Percentiles rank a stretch among this genome's conserved stretches.
These are phyloP conservation scores for Chaetomium cochliodes DNA, from an alignment of 495 filamentous ascomycete genomes.

Conservation along the genomic window DNA sequence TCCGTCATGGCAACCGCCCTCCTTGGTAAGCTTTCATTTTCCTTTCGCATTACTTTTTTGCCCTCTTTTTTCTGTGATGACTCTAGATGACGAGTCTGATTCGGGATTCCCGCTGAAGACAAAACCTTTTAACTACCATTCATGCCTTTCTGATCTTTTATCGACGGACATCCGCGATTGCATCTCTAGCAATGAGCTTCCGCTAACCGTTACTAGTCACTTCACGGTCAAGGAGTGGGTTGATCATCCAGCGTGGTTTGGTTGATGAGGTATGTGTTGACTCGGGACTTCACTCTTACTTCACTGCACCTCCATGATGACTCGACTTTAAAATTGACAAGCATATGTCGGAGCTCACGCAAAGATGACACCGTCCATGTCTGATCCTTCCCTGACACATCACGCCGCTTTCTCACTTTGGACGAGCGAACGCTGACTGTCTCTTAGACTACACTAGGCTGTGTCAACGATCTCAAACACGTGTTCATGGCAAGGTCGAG, in stretches of 20 bases:
- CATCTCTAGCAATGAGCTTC: slow-evolving; percentile 6
- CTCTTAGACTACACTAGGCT: slow-evolving; percentile 11
- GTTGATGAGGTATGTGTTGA: slow-evolving; percentile 23
- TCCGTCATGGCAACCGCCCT: neutral
- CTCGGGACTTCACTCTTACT: neutral
- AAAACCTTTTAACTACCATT: slow-evolving; percentile 71
- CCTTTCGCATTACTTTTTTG: neutral
- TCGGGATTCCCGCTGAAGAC: slow-evolving; percentile 75
- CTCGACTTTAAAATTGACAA: slow-evolving; percentile 67
- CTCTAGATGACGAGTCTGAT: slow-evolving; percentile 88
- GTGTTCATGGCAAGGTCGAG: neutral
- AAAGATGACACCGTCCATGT: slow-evolving; percentile 58
- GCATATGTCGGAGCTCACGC: slow-evolving; percentile 82
- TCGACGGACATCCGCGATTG: slow-evolving; percentile 17
- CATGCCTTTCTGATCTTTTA: slow-evolving; percentile 65
- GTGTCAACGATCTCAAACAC: neutral
- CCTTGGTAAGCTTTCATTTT: slow-evolving; percentile 18
- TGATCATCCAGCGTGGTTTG: neutral
- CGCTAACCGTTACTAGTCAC: slow-evolving; percentile 24
- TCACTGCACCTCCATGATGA: slow-evolving; percentile 57
- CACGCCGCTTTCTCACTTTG: slow-evolving; percentile 6
- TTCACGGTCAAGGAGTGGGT: neutral
- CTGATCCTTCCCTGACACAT: slow-evolving; percentile 40
- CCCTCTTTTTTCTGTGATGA: slow-evolving; percentile 56
- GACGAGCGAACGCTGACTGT: slow-evolving; percentile 25